Percentiles rank a stretch among this genome's conserved stretches.
These are phyloP conservation scores for Hibiscus mutabilis DNA, from an alignment of 345 rosid genomes.

Conservation along the genomic window DNA sequence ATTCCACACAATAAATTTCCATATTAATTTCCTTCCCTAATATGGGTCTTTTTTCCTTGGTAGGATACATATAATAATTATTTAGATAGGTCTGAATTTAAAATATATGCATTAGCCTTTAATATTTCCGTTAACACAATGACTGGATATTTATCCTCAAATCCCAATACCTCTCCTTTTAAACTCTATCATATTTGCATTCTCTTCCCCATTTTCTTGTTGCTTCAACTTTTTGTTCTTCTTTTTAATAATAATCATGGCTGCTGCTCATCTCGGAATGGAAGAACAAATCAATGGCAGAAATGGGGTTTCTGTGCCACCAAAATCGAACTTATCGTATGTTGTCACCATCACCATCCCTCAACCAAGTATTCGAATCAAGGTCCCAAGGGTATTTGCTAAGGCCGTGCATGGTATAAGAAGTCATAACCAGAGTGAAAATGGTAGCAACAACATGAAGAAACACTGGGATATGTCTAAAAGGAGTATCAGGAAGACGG, in stretches of 20 bases:
- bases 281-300: not conserved
- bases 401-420: conserved; percentile 21
- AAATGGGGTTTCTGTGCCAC: not conserved
- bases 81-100: no score
- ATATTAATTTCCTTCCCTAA: no score
- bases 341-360: conserved; percentile 1
- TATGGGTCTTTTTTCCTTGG: no score
- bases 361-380: conserved; percentile 26
- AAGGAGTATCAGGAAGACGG: conserved; percentile 14
- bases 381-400: conserved; percentile 21
- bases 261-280: not conserved
- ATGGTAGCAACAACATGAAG: not conserved
- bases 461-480: conserved; percentile 4
- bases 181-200: not conserved
- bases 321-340: not conserved
- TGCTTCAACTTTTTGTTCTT: not conserved
- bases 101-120: no score
- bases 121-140: no score
- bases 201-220: not conserved
- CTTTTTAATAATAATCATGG: no score
- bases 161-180: no score
- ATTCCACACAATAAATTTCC: no score
- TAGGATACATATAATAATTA: no score
- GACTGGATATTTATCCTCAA: no score
- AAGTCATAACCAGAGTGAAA: not conserved